phyloP scores from a whole-genome alignment of 2,329 filamentous ascomycete genomes.

The Pseudocercospora vitis region DNA sequence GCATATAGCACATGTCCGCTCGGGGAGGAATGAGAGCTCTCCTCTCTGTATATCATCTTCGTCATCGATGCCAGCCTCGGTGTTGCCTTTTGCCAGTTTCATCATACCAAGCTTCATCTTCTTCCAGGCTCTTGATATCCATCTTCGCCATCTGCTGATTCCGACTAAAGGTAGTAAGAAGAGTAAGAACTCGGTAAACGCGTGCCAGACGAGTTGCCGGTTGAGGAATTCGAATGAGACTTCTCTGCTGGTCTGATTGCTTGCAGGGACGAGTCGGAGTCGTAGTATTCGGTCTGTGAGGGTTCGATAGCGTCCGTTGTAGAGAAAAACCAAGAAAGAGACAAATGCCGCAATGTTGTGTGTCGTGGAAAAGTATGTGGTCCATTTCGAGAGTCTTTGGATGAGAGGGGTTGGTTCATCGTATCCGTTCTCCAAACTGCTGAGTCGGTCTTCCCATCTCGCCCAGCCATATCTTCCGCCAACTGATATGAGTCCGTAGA shows the following conservation, averaged over 20 bases:
- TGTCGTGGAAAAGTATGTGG: conserved; percentile 65
- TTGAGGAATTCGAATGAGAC: conserved; percentile 98
- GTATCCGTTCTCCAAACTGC: conserved; percentile 74
- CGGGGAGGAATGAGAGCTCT: conserved; percentile 81
- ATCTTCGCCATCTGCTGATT: conserved; percentile 87
- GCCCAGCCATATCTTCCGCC: conserved; percentile 87
- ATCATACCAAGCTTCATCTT: conserved; percentile 66
- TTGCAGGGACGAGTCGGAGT: conserved; percentile 81
- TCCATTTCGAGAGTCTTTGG: conserved; percentile 57
- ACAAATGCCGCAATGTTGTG: conserved; percentile 79
- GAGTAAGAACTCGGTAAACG: conserved; percentile 98
- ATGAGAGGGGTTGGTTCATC: conserved; percentile 56
- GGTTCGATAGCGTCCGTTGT: conserved; percentile 88
- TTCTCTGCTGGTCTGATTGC: conserved; percentile 81
- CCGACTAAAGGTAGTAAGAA: conserved; percentile 97
- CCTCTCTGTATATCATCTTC: conserved; percentile 46
- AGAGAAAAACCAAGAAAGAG: conserved; percentile 87
- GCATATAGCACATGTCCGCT: conserved; percentile 94
- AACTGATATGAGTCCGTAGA: conserved; percentile 83
- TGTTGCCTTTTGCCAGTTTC: conserved; percentile 47
- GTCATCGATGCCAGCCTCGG: conserved; percentile 40
- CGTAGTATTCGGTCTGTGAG: conserved; percentile 80
- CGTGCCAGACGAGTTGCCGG: conserved; percentile 96
- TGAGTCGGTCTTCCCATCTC: conserved; percentile 85
- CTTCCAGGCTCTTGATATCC: conserved; percentile 83